A percentile compares a stretch with the other conserved stretches of the same genome.
Evolutionary conservation across 352 stramenopile genomes (phyloP).

Genomic region (Phytophthora foliorum): DNA sequence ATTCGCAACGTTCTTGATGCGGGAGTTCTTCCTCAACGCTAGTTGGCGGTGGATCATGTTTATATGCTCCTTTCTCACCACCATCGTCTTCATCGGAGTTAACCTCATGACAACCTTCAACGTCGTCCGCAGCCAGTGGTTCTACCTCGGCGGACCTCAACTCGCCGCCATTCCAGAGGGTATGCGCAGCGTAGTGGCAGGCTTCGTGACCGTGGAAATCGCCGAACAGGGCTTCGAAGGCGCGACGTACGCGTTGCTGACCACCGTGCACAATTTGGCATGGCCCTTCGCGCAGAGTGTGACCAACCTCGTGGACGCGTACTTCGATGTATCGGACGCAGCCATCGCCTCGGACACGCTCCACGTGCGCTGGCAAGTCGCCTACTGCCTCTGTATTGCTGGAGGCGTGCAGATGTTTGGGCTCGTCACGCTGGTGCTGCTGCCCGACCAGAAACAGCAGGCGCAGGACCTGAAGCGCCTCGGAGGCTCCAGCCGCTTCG

Average conservation of each 20-base stretch:
- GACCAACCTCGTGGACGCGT: conserved; percentile 62
- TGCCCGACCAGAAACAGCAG: conserved; percentile 73
- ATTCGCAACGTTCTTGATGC: conserved; percentile 64
- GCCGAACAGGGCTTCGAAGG: conserved; percentile 79
- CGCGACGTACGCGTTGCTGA: conserved; percentile 71
- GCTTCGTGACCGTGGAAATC: conserved; percentile 78
- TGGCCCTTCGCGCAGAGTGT: conserved; percentile 63
- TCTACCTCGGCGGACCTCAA: conserved; percentile 71
- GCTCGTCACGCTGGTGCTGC: conserved; percentile 56
- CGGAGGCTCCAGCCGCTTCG: conserved; percentile 54
- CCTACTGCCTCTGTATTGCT: conserved; percentile 65
- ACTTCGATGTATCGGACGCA: conserved; percentile 66
- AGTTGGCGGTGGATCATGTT: conserved; percentile 73
- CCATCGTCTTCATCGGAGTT: conserved; percentile 52
- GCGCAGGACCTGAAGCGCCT: conserved; percentile 69
- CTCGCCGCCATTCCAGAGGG: conserved; percentile 66
- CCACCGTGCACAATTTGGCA: conserved; percentile 72
- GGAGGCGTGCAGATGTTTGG: conserved; percentile 55
- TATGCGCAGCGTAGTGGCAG: conserved; percentile 67
- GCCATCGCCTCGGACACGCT: conserved; percentile 68
- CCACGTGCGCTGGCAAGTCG: conserved; percentile 69
- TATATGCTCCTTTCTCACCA: conserved; percentile 53
- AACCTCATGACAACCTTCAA: conserved; percentile 67
- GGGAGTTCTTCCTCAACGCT: conserved; percentile 63
- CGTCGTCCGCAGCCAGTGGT: conserved; percentile 73